Evolutionary conservation across 148 eudicot genomes (phyloP), one percentile per base, ranked within the genome.

Genomic region (Rheum nobile): DNA sequence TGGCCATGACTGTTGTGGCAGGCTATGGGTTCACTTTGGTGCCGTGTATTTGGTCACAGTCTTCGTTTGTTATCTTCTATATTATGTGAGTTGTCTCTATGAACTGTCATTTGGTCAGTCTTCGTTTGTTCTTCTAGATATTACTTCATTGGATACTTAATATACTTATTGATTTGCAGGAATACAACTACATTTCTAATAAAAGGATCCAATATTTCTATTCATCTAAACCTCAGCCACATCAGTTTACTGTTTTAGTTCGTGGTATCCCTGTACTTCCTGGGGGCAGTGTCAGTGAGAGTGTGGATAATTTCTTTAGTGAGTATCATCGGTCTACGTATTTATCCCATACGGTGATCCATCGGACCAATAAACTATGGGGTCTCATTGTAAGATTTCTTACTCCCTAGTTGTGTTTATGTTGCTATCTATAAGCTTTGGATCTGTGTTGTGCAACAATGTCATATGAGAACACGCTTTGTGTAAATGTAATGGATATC

Each of bases 21-120:
- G 98, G 98, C 85, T 94, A 77, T 94, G 98, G 98, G 74, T 91
- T 82, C 98, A 94, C 85, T 88, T 88, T 67, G 78, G 77, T 82
- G 96, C 95, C 54, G 82, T 84, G 1, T 94, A 91, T 77, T 77
- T 79, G 57, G 87, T 94, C 85, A 91, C 98, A 38, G 90, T 76
- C 71, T 83, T 87, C 75, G 91, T 88, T 77, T 94, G 98, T 89
- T 94, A 80, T 79, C 93, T 86, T 86, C 98, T 94, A 31, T 89
- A 86, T 80, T 67, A 71, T 67, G 98, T 94, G 86, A 94, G 96
- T 88, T 69, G 71, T 31, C 70, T 17, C 41, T 31, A 14, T 34
- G 0, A 73, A 39, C 73, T 61, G 41, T 31, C 63, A 35, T 24
- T 57, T 81, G n/a, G n/a, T n/a, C n/a, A n/a, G n/a, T n/a, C n/a